A percentile compares a stretch with the other conserved stretches of the same genome.
Conservation (phyloP, 352 stramenopile genomes). For the Globisporangium ultimum region DNA sequence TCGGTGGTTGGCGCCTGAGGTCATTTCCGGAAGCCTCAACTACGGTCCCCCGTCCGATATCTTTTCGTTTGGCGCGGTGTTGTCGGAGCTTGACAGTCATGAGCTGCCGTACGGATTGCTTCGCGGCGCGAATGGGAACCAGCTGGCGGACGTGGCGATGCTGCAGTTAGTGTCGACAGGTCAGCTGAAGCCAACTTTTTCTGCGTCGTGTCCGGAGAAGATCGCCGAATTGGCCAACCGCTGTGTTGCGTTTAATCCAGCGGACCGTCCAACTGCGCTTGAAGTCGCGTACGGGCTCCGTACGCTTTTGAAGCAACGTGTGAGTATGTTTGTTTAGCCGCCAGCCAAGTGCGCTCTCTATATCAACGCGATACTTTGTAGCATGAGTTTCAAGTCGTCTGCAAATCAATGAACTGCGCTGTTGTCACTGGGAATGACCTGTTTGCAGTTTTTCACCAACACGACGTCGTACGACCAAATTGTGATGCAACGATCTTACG, state of each 20-base stretch:
- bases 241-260: not conserved
- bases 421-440: too few relatives aligned
- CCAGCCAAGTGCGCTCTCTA: too few relatives aligned
- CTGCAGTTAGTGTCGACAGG: conserved; percentile 30
- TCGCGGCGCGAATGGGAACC: conserved; percentile 19
- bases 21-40: conserved; percentile 35
- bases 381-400: too few relatives aligned
- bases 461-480: too few relatives aligned
- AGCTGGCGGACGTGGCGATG: conserved; percentile 27
- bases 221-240: not conserved
- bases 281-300: conserved; percentile 1
- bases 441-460: too few relatives aligned
- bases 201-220: conserved; percentile 2
- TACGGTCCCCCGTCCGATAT: not conserved
- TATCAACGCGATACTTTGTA: too few relatives aligned
- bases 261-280: not conserved
- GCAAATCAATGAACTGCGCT: too few relatives aligned
- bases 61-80: conserved; percentile 31
- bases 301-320: not conserved
- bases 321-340: not conserved
- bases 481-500: too few relatives aligned
- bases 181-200: conserved; percentile 28
- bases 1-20: conserved; percentile 21
- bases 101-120: conserved; percentile 27
- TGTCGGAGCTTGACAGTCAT: conserved; percentile 46